Percentiles rank a stretch among this genome's conserved stretches.
These are phyloP conservation scores for Saitozyma podzolica DNA, from an alignment of 768 basidiomycete species.

Conservation along the genomic window DNA sequence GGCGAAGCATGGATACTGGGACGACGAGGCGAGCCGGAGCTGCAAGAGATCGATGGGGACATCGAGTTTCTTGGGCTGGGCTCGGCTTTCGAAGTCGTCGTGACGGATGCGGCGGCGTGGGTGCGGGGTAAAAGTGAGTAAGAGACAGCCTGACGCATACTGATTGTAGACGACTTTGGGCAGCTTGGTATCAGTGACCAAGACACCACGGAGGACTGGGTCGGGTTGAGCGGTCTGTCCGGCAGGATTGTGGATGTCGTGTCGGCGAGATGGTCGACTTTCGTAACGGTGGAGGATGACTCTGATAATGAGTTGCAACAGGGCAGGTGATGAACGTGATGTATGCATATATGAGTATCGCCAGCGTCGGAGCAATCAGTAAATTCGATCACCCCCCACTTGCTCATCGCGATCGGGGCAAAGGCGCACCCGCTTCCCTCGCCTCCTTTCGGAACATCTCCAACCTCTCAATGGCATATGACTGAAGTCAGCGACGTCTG, in stretches of 20 bases:
- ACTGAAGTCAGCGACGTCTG: conserved; percentile 32
- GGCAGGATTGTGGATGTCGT: neutral
- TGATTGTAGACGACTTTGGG: conserved; percentile 30
- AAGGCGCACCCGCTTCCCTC: neutral
- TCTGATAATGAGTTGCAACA: too few species aligned
- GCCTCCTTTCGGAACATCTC: conserved; percentile 55
- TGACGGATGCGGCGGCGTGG: conserved; percentile 22
- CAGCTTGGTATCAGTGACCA: conserved; percentile 18
- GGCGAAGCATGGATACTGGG: conserved; percentile 28
- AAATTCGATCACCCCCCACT: too few species aligned
- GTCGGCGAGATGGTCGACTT: neutral
- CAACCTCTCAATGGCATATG: conserved; percentile 63
- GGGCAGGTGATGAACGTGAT: too few species aligned
- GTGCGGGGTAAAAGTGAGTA: conserved; percentile 36
- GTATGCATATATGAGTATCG: too few species aligned
- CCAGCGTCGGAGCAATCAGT: too few species aligned
- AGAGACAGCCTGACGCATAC: too few species aligned
- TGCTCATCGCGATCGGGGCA: too few species aligned
- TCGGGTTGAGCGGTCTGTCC: neutral
- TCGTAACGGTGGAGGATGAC: neutral
- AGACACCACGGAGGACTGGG: neutral
- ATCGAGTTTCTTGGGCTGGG: conserved; percentile 31
- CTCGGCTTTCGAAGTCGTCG: conserved; percentile 31
- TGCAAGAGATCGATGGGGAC: conserved; percentile 19
- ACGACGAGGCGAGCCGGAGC: conserved; percentile 13